Percentiles rank a stretch among this genome's conserved stretches.
Evolutionary conservation across 192 early-diverging fungal species (phyloP).

Genomic region (Coemansia sp.): DNA sequence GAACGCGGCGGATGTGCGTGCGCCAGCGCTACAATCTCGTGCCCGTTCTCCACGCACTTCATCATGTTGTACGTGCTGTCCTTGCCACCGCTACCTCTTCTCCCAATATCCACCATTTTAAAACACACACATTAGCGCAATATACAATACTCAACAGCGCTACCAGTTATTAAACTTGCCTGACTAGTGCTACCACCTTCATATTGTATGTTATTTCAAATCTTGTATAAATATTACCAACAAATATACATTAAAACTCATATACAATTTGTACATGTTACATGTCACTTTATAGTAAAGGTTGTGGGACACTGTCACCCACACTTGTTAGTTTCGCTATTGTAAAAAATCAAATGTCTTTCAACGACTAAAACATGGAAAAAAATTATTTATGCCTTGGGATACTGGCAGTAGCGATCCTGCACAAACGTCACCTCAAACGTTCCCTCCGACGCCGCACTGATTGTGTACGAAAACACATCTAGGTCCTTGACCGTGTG

Average conservation of each 20-base stretch:
- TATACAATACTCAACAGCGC: not conserved
- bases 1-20: constrained; percentile 78
- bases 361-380: not conserved
- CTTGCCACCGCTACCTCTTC: constrained; percentile 80
- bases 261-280: too few relatives aligned
- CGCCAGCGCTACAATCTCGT: constrained; percentile 89
- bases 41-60: constrained; percentile 90
- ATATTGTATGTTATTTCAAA: constrained; percentile 6
- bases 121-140: not conserved
- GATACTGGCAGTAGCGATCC: constrained; percentile 63
- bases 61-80: constrained; percentile 95
- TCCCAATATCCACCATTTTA: not conserved
- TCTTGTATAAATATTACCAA: too few relatives aligned
- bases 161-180: constrained; percentile 5
- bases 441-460: constrained; percentile 59
- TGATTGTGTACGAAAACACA: constrained; percentile 47
- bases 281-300: too few relatives aligned
- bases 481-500: constrained; percentile 59
- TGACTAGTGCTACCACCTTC: constrained; percentile 49
- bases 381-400: constrained; percentile 32
- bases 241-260: too few relatives aligned
- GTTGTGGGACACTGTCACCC: too few relatives aligned
- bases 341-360: too few relatives aligned
- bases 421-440: constrained; percentile 63
- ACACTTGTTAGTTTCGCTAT: too few relatives aligned